phyloP scores from a whole-genome alignment of 2,329 filamentous ascomycete genomes.

The Leptographium galeiforme region DNA sequence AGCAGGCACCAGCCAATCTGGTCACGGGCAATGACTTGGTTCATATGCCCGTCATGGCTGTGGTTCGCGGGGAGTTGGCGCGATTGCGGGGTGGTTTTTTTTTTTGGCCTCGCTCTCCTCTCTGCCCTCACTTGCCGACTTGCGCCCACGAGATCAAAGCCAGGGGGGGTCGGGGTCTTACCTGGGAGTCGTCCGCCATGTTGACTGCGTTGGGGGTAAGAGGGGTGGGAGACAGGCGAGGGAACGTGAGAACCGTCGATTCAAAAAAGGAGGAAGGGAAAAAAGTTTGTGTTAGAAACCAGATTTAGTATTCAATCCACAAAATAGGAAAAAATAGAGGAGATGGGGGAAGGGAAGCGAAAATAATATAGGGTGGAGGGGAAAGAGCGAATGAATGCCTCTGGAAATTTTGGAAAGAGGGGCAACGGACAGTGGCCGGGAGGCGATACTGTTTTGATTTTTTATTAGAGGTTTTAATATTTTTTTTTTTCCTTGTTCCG shows the following conservation, averaged over 20 bases:
- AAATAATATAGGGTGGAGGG: slow-evolving; percentile 11
- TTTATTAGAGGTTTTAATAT: slow-evolving; percentile 1
- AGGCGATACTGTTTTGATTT: slow-evolving; percentile 2
- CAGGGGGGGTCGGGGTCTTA: slow-evolving; percentile 22
- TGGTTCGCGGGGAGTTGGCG: slow-evolving; percentile 8
- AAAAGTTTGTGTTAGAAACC: slow-evolving; percentile 9
- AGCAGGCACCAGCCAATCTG: not conserved
- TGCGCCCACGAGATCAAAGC: slow-evolving; percentile 6
- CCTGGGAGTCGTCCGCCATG: slow-evolving; percentile 43
- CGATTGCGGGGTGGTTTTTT: slow-evolving; percentile 35
- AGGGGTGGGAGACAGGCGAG: slow-evolving; percentile 10
- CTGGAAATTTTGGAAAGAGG: slow-evolving; percentile 8
- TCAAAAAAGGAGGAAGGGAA: slow-evolving; percentile 14
- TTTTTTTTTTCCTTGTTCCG: not conserved
- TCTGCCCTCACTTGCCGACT: slow-evolving; percentile 11
- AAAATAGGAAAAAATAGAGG: slow-evolving; percentile 9
- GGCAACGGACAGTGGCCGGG: not conserved
- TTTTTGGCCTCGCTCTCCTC: slow-evolving; percentile 18
- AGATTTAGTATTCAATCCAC: slow-evolving; percentile 6
- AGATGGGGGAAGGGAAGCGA: slow-evolving; percentile 5
- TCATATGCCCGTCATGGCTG: not conserved
- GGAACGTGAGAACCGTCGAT: slow-evolving; percentile 9
- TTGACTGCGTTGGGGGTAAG: slow-evolving; percentile 28
- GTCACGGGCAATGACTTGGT: not conserved
- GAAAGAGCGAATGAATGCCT: slow-evolving; percentile 9